These are phyloP conservation scores for Pichia paraexigua DNA, from an alignment of 805 yeast genomes.

Conservation along the genomic window DNA sequence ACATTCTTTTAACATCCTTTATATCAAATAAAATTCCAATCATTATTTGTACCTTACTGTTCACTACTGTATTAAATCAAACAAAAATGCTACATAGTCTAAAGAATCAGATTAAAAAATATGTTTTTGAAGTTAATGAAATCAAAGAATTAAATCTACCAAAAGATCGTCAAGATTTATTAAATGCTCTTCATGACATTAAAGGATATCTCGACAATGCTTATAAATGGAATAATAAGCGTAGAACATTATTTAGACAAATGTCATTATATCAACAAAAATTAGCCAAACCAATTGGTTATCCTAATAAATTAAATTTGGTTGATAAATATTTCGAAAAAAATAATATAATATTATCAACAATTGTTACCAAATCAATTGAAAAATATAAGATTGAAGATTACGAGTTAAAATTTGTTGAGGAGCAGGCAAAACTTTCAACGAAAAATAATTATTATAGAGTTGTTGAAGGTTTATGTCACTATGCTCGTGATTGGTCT, in stretches of 20 bases:
- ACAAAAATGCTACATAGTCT: constrained; percentile 17
- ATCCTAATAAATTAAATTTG: constrained; percentile 41
- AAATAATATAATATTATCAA: constrained; percentile 42
- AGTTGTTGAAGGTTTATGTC: constrained; percentile 66
- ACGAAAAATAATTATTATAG: constrained; percentile 29
- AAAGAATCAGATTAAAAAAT: constrained; percentile 4
- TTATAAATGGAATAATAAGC: constrained; percentile 37
- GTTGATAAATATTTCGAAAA: constrained; percentile 39
- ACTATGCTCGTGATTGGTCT: constrained; percentile 75
- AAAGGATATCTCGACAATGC: constrained; percentile 34
- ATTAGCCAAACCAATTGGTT: constrained; percentile 44
- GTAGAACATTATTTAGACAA: constrained; percentile 35
- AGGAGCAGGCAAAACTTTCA: constrained; percentile 11
- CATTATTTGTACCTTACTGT: constrained; percentile 20
- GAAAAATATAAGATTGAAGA: constrained; percentile 30
- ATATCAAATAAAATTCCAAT: constrained; percentile 14
- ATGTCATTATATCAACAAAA: constrained; percentile 52
- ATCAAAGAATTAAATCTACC: constrained; percentile 4
- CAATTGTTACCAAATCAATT: constrained; percentile 35
- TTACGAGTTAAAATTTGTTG: constrained; percentile 36
- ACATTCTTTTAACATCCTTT: constrained; percentile 15
- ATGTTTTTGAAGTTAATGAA: constrained; percentile 4
- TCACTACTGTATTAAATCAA: constrained; percentile 25
- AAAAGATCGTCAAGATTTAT: constrained; percentile 21
- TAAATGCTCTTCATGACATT: constrained; percentile 40